phyloP scores from a whole-genome alignment of 2,329 filamentous ascomycete species.

The Venturiaceae sp. region DNA sequence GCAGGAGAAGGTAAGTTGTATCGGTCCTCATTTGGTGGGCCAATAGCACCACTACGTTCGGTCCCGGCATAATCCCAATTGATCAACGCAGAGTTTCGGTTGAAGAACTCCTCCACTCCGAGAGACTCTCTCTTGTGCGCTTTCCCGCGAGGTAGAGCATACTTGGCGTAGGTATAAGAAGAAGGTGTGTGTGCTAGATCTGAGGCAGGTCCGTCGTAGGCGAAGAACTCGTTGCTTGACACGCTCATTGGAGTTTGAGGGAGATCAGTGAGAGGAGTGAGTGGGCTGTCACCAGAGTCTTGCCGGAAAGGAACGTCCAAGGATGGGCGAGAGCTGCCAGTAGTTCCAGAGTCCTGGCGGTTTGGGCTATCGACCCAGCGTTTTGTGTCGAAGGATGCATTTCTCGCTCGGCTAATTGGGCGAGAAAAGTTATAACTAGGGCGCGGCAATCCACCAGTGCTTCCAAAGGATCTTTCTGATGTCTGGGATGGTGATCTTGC shows the following conservation, averaged over 20 bases:
- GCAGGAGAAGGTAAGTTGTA: neutral
- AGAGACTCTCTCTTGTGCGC: slow-evolving; percentile 56
- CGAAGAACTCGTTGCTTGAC: slow-evolving; percentile 58
- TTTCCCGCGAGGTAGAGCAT: slow-evolving; percentile 73
- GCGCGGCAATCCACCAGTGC: slow-evolving; percentile 46
- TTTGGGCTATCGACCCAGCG: slow-evolving; percentile 17
- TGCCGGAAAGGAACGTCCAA: slow-evolving; percentile 49
- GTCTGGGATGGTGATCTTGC: slow-evolving; percentile 74
- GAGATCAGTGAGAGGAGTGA: slow-evolving; percentile 52
- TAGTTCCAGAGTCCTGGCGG: slow-evolving; percentile 30
- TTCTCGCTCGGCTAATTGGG: slow-evolving; percentile 67
- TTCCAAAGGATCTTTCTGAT: slow-evolving; percentile 65
- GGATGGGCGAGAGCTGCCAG: slow-evolving; percentile 21
- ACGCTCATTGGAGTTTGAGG: slow-evolving; percentile 63
- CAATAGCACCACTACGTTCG: neutral
- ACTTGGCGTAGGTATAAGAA: slow-evolving; percentile 82
- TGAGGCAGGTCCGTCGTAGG: slow-evolving; percentile 35
- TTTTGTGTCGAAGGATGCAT: slow-evolving; percentile 36
- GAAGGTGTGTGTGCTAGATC: slow-evolving; percentile 33
- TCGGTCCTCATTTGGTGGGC: neutral
- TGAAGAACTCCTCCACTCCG: slow-evolving; percentile 27
- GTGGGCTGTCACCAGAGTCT: slow-evolving; percentile 57
- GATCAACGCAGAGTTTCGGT: slow-evolving; percentile 33
- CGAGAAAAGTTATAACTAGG: slow-evolving; percentile 91
- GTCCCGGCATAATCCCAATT: neutral